A percentile compares a stretch with the other conserved stretches of the same genome.
These are phyloP conservation scores for Rhizopus sp. DNA, from an alignment of 371 early-diverging fungal species.

Conservation along the genomic window DNA sequence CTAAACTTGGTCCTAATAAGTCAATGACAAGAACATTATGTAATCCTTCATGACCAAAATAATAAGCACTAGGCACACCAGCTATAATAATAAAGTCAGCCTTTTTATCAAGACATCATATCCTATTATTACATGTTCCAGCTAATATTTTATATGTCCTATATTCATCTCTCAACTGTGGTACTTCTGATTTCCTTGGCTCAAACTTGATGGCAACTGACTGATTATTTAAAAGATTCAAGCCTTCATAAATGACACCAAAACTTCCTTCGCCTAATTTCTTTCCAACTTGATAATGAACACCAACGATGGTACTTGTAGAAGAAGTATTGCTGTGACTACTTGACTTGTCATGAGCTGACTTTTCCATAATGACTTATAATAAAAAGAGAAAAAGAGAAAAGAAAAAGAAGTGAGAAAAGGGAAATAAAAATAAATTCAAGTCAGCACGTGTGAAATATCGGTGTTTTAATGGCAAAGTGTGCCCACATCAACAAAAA, in stretches of 20 bases:
- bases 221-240: constrained; percentile 69
- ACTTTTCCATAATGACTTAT: not conserved
- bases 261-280: constrained; percentile 97
- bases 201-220: constrained; percentile 89
- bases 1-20: constrained; percentile 95
- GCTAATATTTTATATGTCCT: constrained; percentile 81
- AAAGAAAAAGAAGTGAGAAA: constrained; percentile 3
- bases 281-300: constrained; percentile 93
- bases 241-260: constrained; percentile 97
- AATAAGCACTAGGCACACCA: constrained; percentile 90
- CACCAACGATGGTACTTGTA: constrained; percentile 78
- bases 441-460: not conserved
- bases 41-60: constrained; percentile 96
- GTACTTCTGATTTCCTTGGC: constrained; percentile 84
- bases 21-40: constrained; percentile 98
- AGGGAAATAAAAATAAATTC: not conserved
- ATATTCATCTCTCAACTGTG: constrained; percentile 88
- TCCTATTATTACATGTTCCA: constrained; percentile 65
- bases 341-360: constrained; percentile 21
- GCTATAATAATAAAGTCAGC: constrained; percentile 74
- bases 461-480: not conserved
- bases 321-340: constrained; percentile 21
- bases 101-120: constrained; percentile 60
- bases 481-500: not conserved
- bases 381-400: not conserved